Evolutionary conservation across 345 rosid species (phyloP).

Genomic region (Populus pruinosa): DNA sequence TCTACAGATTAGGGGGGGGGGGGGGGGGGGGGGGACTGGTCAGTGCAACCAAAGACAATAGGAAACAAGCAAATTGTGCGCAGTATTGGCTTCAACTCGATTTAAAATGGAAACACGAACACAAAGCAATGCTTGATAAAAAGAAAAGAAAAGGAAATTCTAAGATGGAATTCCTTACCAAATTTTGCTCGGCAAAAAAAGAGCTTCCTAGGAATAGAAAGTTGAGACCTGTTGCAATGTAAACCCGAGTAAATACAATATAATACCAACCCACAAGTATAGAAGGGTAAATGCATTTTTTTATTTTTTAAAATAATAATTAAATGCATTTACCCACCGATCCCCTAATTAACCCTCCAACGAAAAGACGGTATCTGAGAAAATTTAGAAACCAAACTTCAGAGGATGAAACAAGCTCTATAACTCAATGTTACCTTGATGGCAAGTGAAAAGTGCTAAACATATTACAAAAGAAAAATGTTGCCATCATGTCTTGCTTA

Average conservation of each 20-base stretch:
- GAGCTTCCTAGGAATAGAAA: neutral
- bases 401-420: neutral
- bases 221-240: neutral
- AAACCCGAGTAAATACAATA: neutral
- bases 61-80: slow-evolving; percentile 1
- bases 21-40: too few species aligned
- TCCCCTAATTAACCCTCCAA: neutral
- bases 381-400: neutral
- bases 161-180: neutral
- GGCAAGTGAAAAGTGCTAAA: neutral
- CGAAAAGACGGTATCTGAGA: neutral
- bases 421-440: neutral
- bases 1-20: too few species aligned
- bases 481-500: neutral
- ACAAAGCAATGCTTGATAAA: neutral
- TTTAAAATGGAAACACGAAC: neutral
- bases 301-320: too few species aligned
- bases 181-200: neutral
- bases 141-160: too few species aligned
- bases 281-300: neutral
- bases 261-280: neutral
- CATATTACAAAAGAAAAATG: neutral
- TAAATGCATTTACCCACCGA: too few species aligned
- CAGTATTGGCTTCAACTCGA: neutral
- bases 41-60: neutral